Base-by-base conservation (phyloP, 192 early-diverging fungal species). In the Backusella australiensis region DNA sequence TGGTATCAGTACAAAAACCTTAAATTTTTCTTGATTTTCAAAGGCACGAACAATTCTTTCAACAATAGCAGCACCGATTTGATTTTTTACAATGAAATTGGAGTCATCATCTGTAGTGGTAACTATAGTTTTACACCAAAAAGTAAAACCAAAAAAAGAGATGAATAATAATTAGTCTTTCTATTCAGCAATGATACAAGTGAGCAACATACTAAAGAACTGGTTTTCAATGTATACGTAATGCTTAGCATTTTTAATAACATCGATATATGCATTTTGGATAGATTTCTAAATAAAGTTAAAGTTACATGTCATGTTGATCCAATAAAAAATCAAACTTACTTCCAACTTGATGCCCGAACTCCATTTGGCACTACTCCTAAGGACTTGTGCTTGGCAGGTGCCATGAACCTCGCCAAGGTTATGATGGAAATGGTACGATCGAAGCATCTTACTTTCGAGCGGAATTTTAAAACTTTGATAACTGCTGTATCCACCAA, bases 221-320 rank as follows among this genome's bases (percentile, higher is more conserved):
- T 96, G 95, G 77, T 96, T 95, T 78, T 96, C 95, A 73, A 96
- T 96, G 79, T 96, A 96, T 21, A 96, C 82, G 83, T 93, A 95
- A 78, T 95, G 93, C 78, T 92, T 83, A 21, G 95, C 86, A n/a
- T 87, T 83, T 39, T 80, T 80, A 77, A 96, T 96, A 70, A 86
- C 82, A 69, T 90, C 84, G 65, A 89, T 82, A 76, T 96, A 96
- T 15, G 94, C 94, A 26, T 85, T 92, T 74, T 91, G 89, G 79
- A 96, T 96, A 38, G 91, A 93, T 79, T 83, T 82, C 83, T 84
- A 26, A 44, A 53, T 49, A 49, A 6, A 49, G 46, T 49, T 49
- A n/a, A n/a, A 49, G 19, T 49, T 21, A 12, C 1, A 12, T 39
- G 11, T 39, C 38, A 39, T 49, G 67, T 23, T 36, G 21, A 56